These are phyloP conservation scores for Cicer arietinum DNA, from an alignment of 306 rosid genomes.

Conservation along the genomic window DNA sequence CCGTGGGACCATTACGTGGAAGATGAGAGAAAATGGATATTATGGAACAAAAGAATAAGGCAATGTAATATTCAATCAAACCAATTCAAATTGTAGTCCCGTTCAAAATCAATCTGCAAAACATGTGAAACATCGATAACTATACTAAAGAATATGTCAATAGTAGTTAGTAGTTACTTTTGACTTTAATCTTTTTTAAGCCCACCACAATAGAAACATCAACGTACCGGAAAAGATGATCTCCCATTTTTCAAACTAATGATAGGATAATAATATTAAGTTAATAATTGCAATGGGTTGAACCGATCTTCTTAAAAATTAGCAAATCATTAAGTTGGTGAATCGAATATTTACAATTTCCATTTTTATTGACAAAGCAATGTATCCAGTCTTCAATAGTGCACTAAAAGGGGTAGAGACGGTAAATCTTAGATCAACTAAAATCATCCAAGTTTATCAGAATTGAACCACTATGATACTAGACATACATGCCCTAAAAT, in stretches of 20 bases:
- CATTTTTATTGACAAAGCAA: too few species aligned
- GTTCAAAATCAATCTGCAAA: neutral
- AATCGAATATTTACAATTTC: too few species aligned
- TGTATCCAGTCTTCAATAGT: too few species aligned
- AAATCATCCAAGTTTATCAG: too few species aligned
- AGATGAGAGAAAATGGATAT: neutral
- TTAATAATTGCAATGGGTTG: too few species aligned
- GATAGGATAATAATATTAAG: neutral
- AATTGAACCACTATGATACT: too few species aligned
- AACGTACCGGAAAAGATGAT: conserved; percentile 13
- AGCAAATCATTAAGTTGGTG: too few species aligned
- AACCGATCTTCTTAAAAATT: too few species aligned
- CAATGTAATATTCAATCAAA: neutral
- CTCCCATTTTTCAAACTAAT: neutral
- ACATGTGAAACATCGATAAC: neutral
- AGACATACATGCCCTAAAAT: too few species aligned
- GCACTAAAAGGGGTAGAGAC: too few species aligned
- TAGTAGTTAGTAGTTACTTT: neutral
- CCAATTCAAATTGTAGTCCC: neutral
- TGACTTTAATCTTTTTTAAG: conserved; percentile 25
- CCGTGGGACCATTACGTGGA: conserved; percentile 24
- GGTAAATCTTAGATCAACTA: too few species aligned
- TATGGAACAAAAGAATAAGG: too few species aligned
- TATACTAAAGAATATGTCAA: neutral
- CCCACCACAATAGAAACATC: neutral